Base-by-base conservation (phyloP, 305 asterid species). In the Solanum aculeatissimum region DNA sequence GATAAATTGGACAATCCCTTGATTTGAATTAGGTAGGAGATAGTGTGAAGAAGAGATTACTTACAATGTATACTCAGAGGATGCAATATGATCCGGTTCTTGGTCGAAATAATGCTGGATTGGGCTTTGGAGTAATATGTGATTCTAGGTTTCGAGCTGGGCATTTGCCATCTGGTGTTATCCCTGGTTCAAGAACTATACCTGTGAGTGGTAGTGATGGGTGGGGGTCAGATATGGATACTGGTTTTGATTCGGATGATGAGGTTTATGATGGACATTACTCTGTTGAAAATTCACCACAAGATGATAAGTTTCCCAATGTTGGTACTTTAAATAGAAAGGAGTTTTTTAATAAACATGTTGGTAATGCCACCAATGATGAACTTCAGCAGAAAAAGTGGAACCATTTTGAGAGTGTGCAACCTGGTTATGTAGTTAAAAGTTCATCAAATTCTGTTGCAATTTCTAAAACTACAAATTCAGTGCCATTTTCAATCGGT, bases 231-330 rank as follows among this genome's bases (percentile, higher is more conserved):
- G 54, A 94, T 86, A 92, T 93, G 95, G 95, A 92, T 71, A 88
- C 92, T 13, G 86, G 89, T 74, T 93, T 96, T 6, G 98, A 94
- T 85, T 96, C 99, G 0, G 99, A 96, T 18, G 89, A 85, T 16
- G 97, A 91, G 83, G 84, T 85, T 71, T 89, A 92, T 77, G 98
- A 94, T 35, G 90, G 90, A 6, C 91, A 35, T 53, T 93, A 91
- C 83, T 93, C 98, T 1, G 88, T 90, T 9, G 97, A 94, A 86
- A 91, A 97, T 38, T 94, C 99, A 0, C 97, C 98, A 4, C 98
- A 95, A 84, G 98, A 96, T 85, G 93, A 95, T 81, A 95, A 91
- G 86, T 85, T 89, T 81, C 88, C 85, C 21, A 87, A 88, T 84
- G 89, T 92, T 84, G 84, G 90, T 72, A 55, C 85, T 13, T 85